Conservation (phyloP, 2,329 filamentous ascomycete species). For the Fusarium torreyae region DNA sequence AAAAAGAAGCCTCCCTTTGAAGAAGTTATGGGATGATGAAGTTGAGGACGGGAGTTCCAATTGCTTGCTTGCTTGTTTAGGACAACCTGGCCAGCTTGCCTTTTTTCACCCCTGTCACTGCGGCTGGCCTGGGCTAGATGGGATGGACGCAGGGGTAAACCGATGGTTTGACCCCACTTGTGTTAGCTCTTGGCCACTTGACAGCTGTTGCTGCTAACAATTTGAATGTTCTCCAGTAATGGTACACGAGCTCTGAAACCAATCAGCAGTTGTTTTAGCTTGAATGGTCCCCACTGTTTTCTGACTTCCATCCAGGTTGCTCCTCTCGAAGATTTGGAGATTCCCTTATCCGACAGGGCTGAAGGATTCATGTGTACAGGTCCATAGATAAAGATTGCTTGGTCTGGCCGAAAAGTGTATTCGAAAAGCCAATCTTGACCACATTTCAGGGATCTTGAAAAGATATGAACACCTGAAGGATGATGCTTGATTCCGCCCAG, state of each 20-base stretch:
- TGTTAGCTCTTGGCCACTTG: conserved; percentile 40
- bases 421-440: background rate
- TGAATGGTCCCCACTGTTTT: conserved; percentile 2
- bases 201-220: conserved; percentile 41
- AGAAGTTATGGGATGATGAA: conserved; percentile 43
- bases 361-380: background rate
- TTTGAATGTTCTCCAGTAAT: conserved; percentile 13
- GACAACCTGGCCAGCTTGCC: conserved; percentile 49
- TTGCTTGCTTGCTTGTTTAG: conserved; percentile 35
- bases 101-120: conserved; percentile 39
- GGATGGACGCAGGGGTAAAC: conserved; percentile 46
- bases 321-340: conserved; percentile 3
- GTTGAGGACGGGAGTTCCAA: conserved; percentile 34
- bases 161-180: conserved; percentile 35
- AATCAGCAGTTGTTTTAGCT: conserved; percentile 29
- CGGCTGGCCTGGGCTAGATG: conserved; percentile 12
- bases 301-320: conserved; percentile 4
- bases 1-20: conserved; percentile 42
- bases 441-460: background rate
- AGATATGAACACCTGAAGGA: background rate
- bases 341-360: conserved; percentile 4
- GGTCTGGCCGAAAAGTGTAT: background rate
- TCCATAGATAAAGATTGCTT: too few relatives aligned
- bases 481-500: background rate
- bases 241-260: conserved; percentile 15